Conservation (phyloP, 1,139 yeast genomes). For the Chernovozyma aurita region DNA sequence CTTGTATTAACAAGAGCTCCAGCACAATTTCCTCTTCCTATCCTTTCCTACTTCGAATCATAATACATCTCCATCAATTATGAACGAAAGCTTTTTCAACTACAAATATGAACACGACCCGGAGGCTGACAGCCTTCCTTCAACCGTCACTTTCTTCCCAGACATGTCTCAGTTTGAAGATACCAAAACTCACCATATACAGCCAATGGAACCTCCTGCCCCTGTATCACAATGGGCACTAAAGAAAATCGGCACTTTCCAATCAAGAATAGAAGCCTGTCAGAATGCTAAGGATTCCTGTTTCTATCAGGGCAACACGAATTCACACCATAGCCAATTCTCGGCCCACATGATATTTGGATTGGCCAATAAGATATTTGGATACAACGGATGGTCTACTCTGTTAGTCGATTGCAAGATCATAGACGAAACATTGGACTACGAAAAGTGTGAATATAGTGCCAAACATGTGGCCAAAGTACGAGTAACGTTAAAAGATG, state of each 20-base stretch:
- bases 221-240: constrained; percentile 24
- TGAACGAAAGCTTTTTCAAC: constrained; percentile 4
- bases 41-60: too few species aligned
- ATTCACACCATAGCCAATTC: constrained; percentile 8
- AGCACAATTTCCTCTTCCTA: too few species aligned
- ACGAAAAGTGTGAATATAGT: constrained; percentile 15
- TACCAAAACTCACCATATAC: constrained; percentile 6
- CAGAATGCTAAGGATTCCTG: constrained; percentile 16
- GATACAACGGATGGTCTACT: constrained; percentile 64
- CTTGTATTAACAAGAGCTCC: too few species aligned
- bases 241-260: constrained; percentile 32
- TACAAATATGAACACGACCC: constrained; percentile 5
- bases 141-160: constrained; percentile 23
- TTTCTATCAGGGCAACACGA: constrained; percentile 7
- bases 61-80: too few species aligned
- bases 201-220: constrained; percentile 6
- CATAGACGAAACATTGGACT: constrained; percentile 18
- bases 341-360: constrained; percentile 32
- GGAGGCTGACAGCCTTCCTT: constrained; percentile 7
- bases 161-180: constrained; percentile 17
- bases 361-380: constrained; percentile 63
- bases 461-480: constrained; percentile 25
- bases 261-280: constrained; percentile 26
- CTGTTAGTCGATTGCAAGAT: constrained; percentile 32
- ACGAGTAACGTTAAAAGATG: constrained; percentile 44